phyloP scores from a whole-genome alignment of 202 grass and related monocot genomes.

The Bolboschoenoplectus hybrid region DNA sequence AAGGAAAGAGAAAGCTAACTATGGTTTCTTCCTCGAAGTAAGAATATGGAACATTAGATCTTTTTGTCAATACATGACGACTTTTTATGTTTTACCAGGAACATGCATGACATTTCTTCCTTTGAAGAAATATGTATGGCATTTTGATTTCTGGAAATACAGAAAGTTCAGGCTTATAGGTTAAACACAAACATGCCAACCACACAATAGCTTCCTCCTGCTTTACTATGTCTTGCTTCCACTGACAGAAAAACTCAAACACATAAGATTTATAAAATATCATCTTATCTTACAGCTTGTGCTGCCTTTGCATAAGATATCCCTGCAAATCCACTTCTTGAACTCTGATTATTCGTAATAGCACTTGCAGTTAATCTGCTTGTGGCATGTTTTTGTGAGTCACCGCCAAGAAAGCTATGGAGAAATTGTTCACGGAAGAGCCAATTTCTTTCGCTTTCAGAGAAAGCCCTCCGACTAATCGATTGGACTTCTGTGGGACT shows the following conservation, averaged over 20 bases:
- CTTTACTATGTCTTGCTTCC: not conserved
- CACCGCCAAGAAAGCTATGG: conserved; percentile 40
- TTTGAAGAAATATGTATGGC: not conserved
- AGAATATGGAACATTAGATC: not conserved
- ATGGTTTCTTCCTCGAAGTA: not conserved
- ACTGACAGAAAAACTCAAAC: not conserved
- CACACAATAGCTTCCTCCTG: not conserved
- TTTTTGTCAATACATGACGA: not conserved
- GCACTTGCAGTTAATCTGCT: conserved; percentile 37
- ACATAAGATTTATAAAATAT: conserved; percentile 22
- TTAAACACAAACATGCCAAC: not conserved
- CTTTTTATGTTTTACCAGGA: conserved; percentile 11
- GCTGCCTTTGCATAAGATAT: conserved; percentile 43
- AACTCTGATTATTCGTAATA: conserved; percentile 48
- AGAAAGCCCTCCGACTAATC: conserved; percentile 57
- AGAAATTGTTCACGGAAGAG: conserved; percentile 50
- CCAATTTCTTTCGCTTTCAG: conserved; percentile 45
- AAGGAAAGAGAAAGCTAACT: too few relatives aligned
- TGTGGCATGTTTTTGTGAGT: conserved; percentile 28
- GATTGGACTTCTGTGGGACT: conserved; percentile 42
- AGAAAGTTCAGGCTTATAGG: not conserved
- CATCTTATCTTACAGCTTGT: conserved; percentile 13
- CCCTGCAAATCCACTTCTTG: conserved; percentile 45
- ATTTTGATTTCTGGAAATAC: not conserved
- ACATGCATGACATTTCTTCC: not conserved